These are phyloP conservation scores for Diaporthe ampelina DNA, from an alignment of 2,329 filamentous ascomycete species.

Conservation along the genomic window DNA sequence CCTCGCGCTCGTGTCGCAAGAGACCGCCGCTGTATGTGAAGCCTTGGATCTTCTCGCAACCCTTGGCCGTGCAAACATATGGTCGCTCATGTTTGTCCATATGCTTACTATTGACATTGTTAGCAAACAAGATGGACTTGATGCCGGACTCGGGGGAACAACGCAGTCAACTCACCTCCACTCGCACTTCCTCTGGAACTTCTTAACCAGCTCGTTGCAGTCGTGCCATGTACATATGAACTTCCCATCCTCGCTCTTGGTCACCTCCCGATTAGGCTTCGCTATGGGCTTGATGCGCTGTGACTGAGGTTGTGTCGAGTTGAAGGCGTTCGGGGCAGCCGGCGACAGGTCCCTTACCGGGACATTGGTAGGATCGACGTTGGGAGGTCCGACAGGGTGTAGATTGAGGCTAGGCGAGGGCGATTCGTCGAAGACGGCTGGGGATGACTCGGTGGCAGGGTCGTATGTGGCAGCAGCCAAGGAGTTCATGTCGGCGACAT, in stretches of 20 bases:
- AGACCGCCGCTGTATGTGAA: conserved; percentile 97
- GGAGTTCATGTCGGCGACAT: conserved; percentile 51
- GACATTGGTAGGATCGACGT: conserved; percentile 48
- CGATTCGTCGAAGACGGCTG: conserved; percentile 53
- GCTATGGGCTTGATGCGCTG: conserved; percentile 66
- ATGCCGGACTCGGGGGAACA: neutral
- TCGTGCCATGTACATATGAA: conserved; percentile 80
- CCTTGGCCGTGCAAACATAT: conserved; percentile 86
- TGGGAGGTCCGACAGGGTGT: conserved; percentile 44
- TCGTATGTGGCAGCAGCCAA: conserved; percentile 50
- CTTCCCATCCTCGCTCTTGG: conserved; percentile 79
- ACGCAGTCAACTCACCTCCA: conserved; percentile 79
- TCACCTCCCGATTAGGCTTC: conserved; percentile 70
- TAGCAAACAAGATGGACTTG: conserved; percentile 15
- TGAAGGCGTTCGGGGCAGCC: conserved; percentile 44
- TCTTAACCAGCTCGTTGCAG: conserved; percentile 74
- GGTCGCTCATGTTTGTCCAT: conserved; percentile 98
- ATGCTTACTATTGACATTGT: conserved; percentile 77
- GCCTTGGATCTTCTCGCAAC: conserved; percentile 90
- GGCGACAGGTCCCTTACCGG: conserved; percentile 49
- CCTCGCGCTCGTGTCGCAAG: conserved; percentile 90
- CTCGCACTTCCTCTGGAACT: conserved; percentile 88
- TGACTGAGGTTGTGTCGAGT: conserved; percentile 43
- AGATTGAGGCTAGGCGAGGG: conserved; percentile 57
- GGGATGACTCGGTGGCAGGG: conserved; percentile 43